A percentile compares a stretch with the other conserved stretches of the same genome.
Conservation (phyloP, 306 rosid species). For the Rosa persica region DNA sequence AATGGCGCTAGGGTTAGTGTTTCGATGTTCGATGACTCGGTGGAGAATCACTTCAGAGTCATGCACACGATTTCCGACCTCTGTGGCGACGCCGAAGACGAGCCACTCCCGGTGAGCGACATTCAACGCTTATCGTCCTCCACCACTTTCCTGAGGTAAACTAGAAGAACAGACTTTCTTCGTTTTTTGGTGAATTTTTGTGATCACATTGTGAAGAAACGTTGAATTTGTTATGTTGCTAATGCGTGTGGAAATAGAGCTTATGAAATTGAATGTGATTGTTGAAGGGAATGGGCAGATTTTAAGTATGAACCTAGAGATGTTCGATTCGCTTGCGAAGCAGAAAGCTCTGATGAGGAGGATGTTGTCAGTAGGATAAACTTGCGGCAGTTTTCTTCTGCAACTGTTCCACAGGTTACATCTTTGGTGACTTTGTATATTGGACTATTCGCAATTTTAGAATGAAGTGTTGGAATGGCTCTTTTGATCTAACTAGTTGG, state of each 20-base stretch:
- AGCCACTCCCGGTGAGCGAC: slow-evolving; percentile 36
- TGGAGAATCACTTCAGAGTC: slow-evolving; percentile 60
- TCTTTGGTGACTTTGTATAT: not conserved
- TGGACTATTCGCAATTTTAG: not conserved
- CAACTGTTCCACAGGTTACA: slow-evolving; percentile 62
- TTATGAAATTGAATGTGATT: not conserved
- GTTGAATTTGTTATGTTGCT: not conserved
- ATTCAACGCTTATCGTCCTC: slow-evolving; percentile 55
- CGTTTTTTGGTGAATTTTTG: not conserved
- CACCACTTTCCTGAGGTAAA: slow-evolving; percentile 65
- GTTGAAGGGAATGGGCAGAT: slow-evolving; percentile 70
- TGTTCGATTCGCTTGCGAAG: slow-evolving; percentile 50
- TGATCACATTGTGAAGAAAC: not conserved
- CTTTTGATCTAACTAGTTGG: not conserved
- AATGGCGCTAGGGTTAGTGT: slow-evolving; percentile 31
- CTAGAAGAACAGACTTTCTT: not conserved
- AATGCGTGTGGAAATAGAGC: no score
- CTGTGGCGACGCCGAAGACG: slow-evolving; percentile 47
- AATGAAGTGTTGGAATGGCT: slow-evolving; percentile 4
- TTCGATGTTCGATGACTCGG: slow-evolving; percentile 56
- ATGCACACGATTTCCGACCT: slow-evolving; percentile 53
- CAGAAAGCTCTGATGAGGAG: slow-evolving; percentile 39
- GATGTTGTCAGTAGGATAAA: slow-evolving; percentile 32
- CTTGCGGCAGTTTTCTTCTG: slow-evolving; percentile 77
- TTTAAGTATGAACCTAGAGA: slow-evolving; percentile 60